Percentiles rank a stretch among this genome's conserved stretches.
These are phyloP conservation scores for Neopestalotiopsis sp. DNA, from an alignment of 2,329 filamentous ascomycete species.

Conservation along the genomic window DNA sequence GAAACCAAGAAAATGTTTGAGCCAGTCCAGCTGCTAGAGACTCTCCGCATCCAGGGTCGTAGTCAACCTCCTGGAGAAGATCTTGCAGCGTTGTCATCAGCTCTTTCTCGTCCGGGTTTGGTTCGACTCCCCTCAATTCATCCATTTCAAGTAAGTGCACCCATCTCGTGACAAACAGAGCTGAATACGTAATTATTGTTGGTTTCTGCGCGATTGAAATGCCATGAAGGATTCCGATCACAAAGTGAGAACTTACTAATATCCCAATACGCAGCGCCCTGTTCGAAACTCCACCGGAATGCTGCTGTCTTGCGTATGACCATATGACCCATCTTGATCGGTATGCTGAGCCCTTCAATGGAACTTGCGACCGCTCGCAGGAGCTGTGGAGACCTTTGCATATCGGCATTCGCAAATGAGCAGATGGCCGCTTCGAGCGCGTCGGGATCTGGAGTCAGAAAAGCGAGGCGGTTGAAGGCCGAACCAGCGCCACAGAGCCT, in stretches of 20 bases:
- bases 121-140: background rate
- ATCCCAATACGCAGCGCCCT: background rate
- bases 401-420: background rate
- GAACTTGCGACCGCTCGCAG: background rate
- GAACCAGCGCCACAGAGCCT: background rate
- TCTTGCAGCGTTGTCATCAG: background rate
- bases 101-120: background rate
- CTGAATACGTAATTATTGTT: background rate
- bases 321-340: conserved; percentile 5
- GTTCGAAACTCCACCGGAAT: background rate
- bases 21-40: background rate
- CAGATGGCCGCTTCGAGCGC: background rate
- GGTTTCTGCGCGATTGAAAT: background rate
- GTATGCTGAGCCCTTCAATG: background rate
- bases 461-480: background rate
- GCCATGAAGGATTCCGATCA: no score
- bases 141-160: background rate
- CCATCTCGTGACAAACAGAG: background rate
- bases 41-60: background rate
- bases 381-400: background rate
- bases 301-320: background rate
- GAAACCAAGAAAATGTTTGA: background rate
- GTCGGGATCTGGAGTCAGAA: background rate
- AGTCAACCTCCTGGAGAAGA: background rate
- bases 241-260: background rate